Conservation (phyloP, 139 green algal genomes). For the Closterium sp. region DNA sequence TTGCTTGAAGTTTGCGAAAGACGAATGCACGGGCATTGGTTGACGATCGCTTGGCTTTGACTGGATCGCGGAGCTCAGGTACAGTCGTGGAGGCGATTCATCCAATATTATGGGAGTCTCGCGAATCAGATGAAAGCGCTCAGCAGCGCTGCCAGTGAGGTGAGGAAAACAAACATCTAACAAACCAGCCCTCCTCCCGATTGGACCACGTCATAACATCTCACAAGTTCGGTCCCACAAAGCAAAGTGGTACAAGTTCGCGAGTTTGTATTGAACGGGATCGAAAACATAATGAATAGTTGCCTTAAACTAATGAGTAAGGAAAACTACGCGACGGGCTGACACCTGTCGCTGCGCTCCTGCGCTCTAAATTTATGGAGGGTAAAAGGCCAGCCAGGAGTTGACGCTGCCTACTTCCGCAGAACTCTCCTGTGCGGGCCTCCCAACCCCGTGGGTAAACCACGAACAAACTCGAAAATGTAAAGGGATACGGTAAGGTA, state of each 20-base stretch:
- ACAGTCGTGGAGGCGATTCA: background rate
- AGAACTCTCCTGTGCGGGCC: slow-evolving; percentile 32
- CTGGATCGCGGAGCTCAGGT: background rate
- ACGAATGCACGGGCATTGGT: background rate
- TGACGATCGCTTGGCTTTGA: background rate
- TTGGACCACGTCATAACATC: background rate
- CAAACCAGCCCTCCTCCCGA: background rate
- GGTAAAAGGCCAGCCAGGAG: slow-evolving; percentile 30
- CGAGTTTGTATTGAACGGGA: background rate
- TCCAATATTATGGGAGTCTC: background rate
- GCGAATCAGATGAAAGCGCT: background rate
- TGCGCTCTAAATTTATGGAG: slow-evolving; percentile 25
- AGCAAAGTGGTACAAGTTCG: background rate
- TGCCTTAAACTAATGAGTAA: slow-evolving; percentile 49
- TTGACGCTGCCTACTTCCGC: slow-evolving; percentile 37
- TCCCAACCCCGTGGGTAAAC: background rate
- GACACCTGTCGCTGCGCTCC: slow-evolving; percentile 1
- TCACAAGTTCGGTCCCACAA: background rate
- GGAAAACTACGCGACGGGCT: slow-evolving; percentile 28
- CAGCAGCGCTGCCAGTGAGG: no score
- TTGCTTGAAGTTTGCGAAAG: background rate
- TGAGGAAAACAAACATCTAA: no score
- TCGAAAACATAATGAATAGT: background rate
- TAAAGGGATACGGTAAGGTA: no score
- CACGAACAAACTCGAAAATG: background rate